Percentiles rank a stretch among this genome's conserved stretches.
phyloP scores from a whole-genome alignment of 805 yeast species.

The Metschnikowia rubicola region DNA sequence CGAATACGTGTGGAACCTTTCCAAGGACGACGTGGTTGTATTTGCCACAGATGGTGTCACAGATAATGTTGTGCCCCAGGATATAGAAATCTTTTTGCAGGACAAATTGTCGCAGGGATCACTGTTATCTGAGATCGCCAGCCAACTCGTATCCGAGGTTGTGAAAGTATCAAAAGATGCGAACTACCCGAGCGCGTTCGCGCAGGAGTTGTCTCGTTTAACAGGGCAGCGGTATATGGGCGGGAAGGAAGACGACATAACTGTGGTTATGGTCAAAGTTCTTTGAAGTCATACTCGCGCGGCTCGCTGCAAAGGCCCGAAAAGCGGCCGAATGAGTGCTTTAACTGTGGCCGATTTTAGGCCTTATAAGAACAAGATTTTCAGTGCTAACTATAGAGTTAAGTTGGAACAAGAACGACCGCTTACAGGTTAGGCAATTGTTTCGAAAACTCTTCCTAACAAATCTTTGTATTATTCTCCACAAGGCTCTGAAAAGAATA shows the following conservation, averaged over 20 bases:
- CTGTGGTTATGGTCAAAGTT: constrained; percentile 72
- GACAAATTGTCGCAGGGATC: constrained; percentile 43
- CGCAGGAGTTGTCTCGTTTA: constrained; percentile 66
- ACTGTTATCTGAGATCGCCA: constrained; percentile 44
- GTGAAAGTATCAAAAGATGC: constrained; percentile 68
- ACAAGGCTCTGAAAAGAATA: no score
- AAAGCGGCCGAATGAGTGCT: not conserved
- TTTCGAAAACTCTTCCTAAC: no score
- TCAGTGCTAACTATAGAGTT: no score
- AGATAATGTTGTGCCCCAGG: constrained; percentile 75
- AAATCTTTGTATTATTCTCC: no score
- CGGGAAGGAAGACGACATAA: constrained; percentile 94
- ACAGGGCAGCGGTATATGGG: constrained; percentile 74
- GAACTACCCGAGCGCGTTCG: constrained; percentile 77
- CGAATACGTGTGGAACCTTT: constrained; percentile 58
- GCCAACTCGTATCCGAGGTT: constrained; percentile 61
- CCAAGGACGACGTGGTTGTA: constrained; percentile 70
- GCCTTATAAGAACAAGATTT: no score
- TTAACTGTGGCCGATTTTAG: not conserved
- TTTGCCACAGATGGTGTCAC: constrained; percentile 94
- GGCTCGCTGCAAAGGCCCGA: not conserved
- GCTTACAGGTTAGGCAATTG: no score
- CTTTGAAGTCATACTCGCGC: not conserved
- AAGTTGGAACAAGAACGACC: no score
- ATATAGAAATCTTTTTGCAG: constrained; percentile 63